Conservation (phyloP, 176 grass and related monocot species). For the Phyllostachys edulis region DNA sequence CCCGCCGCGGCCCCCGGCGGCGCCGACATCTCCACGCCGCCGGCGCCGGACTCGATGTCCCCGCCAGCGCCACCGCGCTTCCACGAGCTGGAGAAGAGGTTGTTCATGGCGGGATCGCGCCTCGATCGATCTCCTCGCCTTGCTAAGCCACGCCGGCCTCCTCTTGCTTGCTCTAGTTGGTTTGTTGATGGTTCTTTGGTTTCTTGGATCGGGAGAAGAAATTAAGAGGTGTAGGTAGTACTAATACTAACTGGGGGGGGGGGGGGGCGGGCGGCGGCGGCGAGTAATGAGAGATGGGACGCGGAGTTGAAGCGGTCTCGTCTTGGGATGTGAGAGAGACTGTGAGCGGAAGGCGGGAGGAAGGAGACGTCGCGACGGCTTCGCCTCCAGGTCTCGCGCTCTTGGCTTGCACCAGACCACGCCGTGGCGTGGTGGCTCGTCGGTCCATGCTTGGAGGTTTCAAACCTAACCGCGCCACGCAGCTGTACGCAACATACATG, state of each 20-base stretch:
- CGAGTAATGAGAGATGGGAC: background rate
- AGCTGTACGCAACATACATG: background rate
- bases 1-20: constrained; percentile 40
- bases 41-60: constrained; percentile 46
- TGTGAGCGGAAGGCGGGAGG: constrained; percentile 36
- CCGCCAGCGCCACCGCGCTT: constrained; percentile 36
- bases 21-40: constrained; percentile 59
- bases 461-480: background rate
- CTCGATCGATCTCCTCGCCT: background rate
- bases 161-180: background rate
- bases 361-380: background rate
- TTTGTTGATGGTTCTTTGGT: background rate
- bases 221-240: background rate
- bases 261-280: background rate
- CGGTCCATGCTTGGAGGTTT: background rate
- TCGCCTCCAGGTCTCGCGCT: background rate
- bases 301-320: constrained; percentile 42
- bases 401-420: background rate
- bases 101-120: constrained; percentile 50
- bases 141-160: background rate
- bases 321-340: background rate
- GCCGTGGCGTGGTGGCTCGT: constrained; percentile 9
- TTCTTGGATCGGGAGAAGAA: constrained; percentile 40
- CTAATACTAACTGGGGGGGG: background rate
- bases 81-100: constrained; percentile 75